Evolutionary conservation across 2,329 filamentous ascomycete species (phyloP), one percentile per base, ranked within the genome.

Genomic region (Fusarium acutatum): DNA sequence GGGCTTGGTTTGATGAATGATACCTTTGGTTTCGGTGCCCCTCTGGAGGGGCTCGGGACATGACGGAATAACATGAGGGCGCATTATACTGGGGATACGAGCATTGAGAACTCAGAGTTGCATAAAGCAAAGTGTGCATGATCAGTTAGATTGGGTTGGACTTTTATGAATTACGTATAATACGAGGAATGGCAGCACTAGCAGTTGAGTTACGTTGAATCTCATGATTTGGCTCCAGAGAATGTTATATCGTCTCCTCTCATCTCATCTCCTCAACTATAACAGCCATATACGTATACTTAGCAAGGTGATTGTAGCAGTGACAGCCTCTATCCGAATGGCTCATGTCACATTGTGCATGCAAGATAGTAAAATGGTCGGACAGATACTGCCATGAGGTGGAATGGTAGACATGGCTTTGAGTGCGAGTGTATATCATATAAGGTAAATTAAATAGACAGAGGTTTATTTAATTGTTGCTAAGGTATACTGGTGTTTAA

Each of bases 131-230:
- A 71, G 60, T 56, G 66, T 73, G 68, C 64, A 71, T 56, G 62
- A 70, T 71, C 69, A 44, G 41, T 64, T 75, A 74, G 74, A 77
- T 71, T 79, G 77, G 73, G 76, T 73, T 79, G 74, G 72, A 76
- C 73, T 78, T 71, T 73, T 67, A 79, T 74, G 75, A 77, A 66
- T 62, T 56, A 77, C 43, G 75, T 50, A 47, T 49, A 71, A 75
- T 62, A 72, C 35, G 69, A 63, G 67, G 64, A 60, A 73, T 71
- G 64, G 67, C 72, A 75, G 70, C 68, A 71, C 65, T 67, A 64
- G 73, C 62, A 72, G 18, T 53, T 68, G 43, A 22, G 49, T 46
- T 47, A 35, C 7, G 14, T 24, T 52, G 30, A 47, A 32, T 34
- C 30, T 28, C 35, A 34, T 61, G 22, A 38, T 38, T 68, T 54